Evolutionary conservation across 331 rosid genomes (phyloP), one percentile per base, ranked within the genome.

Genomic region (Stylosanthes scabra): DNA sequence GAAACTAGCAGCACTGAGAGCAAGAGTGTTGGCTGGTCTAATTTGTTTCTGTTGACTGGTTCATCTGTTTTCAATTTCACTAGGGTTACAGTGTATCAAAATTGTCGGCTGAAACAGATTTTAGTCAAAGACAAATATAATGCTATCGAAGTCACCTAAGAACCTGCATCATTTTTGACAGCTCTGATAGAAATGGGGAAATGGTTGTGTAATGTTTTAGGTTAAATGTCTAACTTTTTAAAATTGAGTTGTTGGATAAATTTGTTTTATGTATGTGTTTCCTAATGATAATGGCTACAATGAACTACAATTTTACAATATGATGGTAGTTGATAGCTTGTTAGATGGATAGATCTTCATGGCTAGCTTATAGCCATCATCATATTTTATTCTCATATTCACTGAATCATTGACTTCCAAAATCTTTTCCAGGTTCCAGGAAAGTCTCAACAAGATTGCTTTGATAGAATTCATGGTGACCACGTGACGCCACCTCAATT

Each of bases 401-500:
- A 49, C 39, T 46, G 14, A 41, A 59, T 77, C 62, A 40, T 51
- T 45, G 11, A 31, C 66, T 11, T 66, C 11, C 56, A 83, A 79
- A 88, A 52, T 78, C 45, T 58, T 52, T 75, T 57, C 64, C 80
- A 91, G 99, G 99, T 91, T 49, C 93, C 95, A 3, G 97, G 96
- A 77, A 94, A 94, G 81, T 84, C 95, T 70, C 91, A 88, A 73
- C 96, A 91, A 78, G 99, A 94, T 11, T 94, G 99, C 87, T 94
- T 94, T 71, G 87, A 94, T 76, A 91, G 87, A 76, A 78, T 91
- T 60, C 86, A 94, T 74, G 55, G 76, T 25, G 88, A 88, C 68
- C 78, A 64, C 65, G 40, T 55, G 59, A 91, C 98, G 37, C 98
- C 98, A 8, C 93, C 83, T 70, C 90, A 81, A 68, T 49, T 74